Base-by-base conservation (phyloP, 208 protist genomes). In the Crithidia bombi region DNA sequence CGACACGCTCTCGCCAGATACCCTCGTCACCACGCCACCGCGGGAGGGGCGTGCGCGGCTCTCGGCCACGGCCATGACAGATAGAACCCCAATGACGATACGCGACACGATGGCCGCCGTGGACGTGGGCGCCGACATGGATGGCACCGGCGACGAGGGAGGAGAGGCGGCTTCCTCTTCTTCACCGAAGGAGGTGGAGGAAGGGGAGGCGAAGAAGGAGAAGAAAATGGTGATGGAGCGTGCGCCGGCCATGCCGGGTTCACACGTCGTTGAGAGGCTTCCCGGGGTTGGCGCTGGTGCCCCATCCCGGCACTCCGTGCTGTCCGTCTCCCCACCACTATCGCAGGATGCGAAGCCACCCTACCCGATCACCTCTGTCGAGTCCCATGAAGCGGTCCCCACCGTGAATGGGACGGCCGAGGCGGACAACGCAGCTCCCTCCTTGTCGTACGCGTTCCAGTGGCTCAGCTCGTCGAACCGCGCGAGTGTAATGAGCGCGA, bases 391-490 rank as follows among this genome's bases (percentile, higher is more conserved):
- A 39, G 10, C n/a, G 10, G 56, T 7, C 15, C n/a, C n/a, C 35
- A n/a, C 51, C 5, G 5, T 17, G 23, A 33, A 9, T 54, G 51
- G 12, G 30, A 19, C 21, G 14, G 30, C 25, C 9, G 56, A 49
- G 23, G 38, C 5, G 14, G 58, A 50, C 43, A 23, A 23, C 5
- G 58, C 33, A 3, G 36, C 6, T 25, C 38, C 25, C 11, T 51
- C 43, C 7, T 36, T 25, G 17, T 64, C 41, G 19, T 64, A 52
- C 43, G 58, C 4, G 28, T 64, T 62, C 26, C 59, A 35, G 33
- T 55, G 63, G 30, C 51, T 64, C 17, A 56, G 43, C 30, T 47
- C 69, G 17, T 25, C 49, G 25, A 39, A 47, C 35, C 30, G 39
- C 11, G 52, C 43, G 21, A 56, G 30, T 9, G 50, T 5, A 43